These are phyloP conservation scores for Phytophthora nicotianae DNA, from an alignment of 352 stramenopile genomes.

Conservation along the genomic window DNA sequence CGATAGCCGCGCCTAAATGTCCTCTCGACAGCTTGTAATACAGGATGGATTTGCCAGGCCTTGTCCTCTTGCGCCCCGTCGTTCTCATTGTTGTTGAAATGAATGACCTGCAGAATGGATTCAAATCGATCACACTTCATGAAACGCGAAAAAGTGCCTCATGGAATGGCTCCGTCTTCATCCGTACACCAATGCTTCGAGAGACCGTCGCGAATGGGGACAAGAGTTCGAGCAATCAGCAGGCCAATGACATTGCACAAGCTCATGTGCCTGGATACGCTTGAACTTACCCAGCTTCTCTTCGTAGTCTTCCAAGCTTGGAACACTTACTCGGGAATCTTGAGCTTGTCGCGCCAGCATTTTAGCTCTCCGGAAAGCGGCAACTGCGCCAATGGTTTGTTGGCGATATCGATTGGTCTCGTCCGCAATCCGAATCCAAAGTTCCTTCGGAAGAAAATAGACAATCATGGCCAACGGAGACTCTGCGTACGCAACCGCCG, in stretches of 20 bases:
- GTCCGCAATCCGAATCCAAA: slow-evolving; percentile 19
- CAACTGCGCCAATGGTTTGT: not conserved
- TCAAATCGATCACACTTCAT: not conserved
- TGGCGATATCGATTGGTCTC: not conserved
- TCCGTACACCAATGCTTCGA: slow-evolving; percentile 15
- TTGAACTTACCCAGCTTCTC: no score
- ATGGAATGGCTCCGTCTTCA: slow-evolving; percentile 8
- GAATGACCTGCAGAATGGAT: not conserved
- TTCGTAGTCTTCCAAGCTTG: no score
- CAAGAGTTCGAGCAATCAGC: not conserved
- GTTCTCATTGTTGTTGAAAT: not conserved
- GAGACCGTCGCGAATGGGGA: slow-evolving; percentile 10
- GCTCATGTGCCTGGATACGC: no score
- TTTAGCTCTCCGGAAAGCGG: no score
- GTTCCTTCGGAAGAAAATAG: slow-evolving; percentile 3
- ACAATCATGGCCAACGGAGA: slow-evolving; percentile 25
- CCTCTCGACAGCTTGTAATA: slow-evolving; percentile 24
- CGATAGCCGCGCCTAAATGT: slow-evolving; percentile 26
- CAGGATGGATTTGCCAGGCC: slow-evolving; percentile 21
- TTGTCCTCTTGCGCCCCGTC: not conserved
- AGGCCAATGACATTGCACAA: no score
- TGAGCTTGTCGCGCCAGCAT: no score
- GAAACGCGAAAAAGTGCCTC: not conserved
- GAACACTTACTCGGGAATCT: no score
- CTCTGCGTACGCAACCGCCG: slow-evolving; percentile 17